Base-by-base conservation (phyloP, 1,284 basidiomycete species). In the Takashimella tepidaria region DNA sequence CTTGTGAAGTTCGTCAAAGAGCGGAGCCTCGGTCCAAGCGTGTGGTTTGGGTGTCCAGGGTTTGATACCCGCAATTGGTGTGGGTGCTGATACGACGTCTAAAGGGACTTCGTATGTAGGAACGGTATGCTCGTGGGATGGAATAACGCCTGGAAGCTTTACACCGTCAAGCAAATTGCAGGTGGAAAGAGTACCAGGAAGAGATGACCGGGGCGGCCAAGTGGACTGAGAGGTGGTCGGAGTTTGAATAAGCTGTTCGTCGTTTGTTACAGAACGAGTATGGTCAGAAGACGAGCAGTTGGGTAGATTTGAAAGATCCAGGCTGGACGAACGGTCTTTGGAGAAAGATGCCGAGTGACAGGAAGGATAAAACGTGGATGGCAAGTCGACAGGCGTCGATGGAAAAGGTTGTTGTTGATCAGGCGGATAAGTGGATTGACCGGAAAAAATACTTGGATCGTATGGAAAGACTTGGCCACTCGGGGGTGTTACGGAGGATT, bases 1-100 rank as follows among this genome's bases (percentile, higher is more conserved):
- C n/a, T 13, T 27, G 25, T 47, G 25, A 24, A 51, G 19, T 19
- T 50, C 41, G 47, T 58, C 54, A 43, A 55, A 53, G 22, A 56
- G 44, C 3, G 54, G 54, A 22, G 52, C 50, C 42, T 55, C 51
- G 26, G 40, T 43, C 57, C 57, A 58, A 16, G 31, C 43, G 20
- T 44, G 45, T n/a, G 57, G 54, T 49, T 58, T 58, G 12, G 57
- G 57, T 42, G 45, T 43, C 58, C 51, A 53, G 41, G 46, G 50
- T 41, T 43, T 37, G 31, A 37, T 37, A 37, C 31, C 31, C 8
- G 31, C 10, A 8, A 37, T 16, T 37, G 31, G 31, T 37, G 31
- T 16, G 16, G 16, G 31, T 8, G 31, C 31, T 16, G 31, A 8
- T n/a, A n/a, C n/a, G 31, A 37, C 31, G 10, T 37, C 31, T 37